Base-by-base conservation (phyloP, 2,329 filamentous ascomycete species). In the Orbilia oligospora region DNA sequence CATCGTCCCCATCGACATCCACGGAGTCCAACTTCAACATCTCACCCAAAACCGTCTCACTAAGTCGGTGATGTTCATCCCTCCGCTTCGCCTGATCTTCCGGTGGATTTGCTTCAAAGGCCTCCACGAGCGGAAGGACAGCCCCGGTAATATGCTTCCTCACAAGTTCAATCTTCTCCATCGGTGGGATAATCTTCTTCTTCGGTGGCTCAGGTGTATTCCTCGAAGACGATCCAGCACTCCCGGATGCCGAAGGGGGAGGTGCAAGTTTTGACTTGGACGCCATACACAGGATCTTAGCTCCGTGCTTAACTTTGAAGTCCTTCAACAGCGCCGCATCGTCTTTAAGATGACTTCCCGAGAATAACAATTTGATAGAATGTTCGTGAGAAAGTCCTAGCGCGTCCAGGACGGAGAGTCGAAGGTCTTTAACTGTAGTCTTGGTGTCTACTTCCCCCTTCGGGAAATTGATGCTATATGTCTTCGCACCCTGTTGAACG, bases 1-100 rank as follows among this genome's bases (percentile, higher is more conserved):
- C 76, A 9, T 86, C 83, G 80, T 92, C 89, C 4, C 91, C 92
- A 58, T 91, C 90, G 0, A 90, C 91, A 81, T 95, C 92, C 1
- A 95, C 89, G 22, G 88, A 90, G 83, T 96, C 93, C 46, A 93
- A 84, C 85, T 94, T 95, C 80, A 96, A 85, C 44, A 95, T 83
- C 81, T 94, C 91, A 79, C 91, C 89, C 86, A 96, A 87, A 46
- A 94, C 88, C 3, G 91, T 92, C 86, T 96, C 93, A 3, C 89
- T 90, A 18, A 96, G 84, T 83, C 89, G 91, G 83, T 91, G 90
- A 83, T 95, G 91, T 82, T 94, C 91, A 38, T 93, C 92, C 14
- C 88, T 88, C 63, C 89, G 86, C 86, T 92, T 93, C 83, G 91
- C 90, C 46, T 85, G 82, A 65, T 93, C 91, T 2, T 84, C 83